These are phyloP conservation scores for Penicillium waksmanii DNA, from an alignment of 495 filamentous ascomycete genomes.

Conservation along the genomic window DNA sequence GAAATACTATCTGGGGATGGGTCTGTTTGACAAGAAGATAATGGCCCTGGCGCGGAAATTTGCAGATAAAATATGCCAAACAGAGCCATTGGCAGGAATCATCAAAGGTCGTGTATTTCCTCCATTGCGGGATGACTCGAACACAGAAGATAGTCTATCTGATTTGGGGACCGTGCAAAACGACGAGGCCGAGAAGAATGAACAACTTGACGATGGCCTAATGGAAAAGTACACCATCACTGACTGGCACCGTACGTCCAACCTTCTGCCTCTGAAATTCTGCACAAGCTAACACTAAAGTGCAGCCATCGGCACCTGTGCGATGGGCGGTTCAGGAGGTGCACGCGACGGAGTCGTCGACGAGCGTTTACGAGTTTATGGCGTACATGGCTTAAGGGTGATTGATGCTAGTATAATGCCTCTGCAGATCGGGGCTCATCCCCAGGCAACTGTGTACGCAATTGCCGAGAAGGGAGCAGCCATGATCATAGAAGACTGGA, in stretches of 20 bases:
- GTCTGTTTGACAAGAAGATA: slow-evolving; percentile 47
- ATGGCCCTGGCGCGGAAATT: slow-evolving; percentile 45
- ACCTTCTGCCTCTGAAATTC: not conserved
- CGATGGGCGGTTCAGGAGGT: slow-evolving; percentile 48
- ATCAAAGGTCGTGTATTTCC: slow-evolving; percentile 44
- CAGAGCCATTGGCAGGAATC: slow-evolving; percentile 45
- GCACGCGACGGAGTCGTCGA: slow-evolving; percentile 51
- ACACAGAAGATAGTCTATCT: slow-evolving; percentile 26
- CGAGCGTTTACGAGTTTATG: slow-evolving; percentile 49
- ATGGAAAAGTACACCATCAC: slow-evolving; percentile 39
- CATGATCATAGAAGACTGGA: slow-evolving; percentile 43
- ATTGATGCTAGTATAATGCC: slow-evolving; percentile 61
- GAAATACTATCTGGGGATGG: slow-evolving; percentile 40
- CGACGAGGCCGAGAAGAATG: not conserved
- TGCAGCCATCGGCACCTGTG: slow-evolving; percentile 51
- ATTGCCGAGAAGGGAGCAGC: slow-evolving; percentile 55
- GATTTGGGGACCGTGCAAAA: too few relatives aligned
- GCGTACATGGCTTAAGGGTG: slow-evolving; percentile 51
- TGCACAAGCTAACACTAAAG: slow-evolving; percentile 12
- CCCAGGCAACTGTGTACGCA: slow-evolving; percentile 58
- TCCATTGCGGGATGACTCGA: slow-evolving; percentile 10
- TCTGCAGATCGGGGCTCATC: slow-evolving; percentile 52
- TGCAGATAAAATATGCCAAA: slow-evolving; percentile 45
- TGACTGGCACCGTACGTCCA: slow-evolving; percentile 43
- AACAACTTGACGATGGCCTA: not conserved